Evolutionary conservation across 805 yeast species (phyloP).

Genomic region (Starmerella vaccinii): DNA sequence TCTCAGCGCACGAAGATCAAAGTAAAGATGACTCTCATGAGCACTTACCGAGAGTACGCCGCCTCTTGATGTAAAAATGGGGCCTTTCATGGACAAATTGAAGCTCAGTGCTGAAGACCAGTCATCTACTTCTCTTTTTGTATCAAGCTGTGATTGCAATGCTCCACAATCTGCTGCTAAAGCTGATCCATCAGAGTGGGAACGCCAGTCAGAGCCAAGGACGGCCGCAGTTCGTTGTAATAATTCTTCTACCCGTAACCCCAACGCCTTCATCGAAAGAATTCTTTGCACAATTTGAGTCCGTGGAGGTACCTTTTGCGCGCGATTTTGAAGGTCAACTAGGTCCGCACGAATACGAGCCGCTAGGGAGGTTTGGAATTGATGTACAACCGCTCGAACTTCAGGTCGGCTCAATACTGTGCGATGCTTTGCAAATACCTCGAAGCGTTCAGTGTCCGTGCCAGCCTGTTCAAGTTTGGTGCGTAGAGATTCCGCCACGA

Average conservation of each 20-base stretch:
- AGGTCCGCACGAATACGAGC: constrained; percentile 31
- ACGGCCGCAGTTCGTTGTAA: constrained; percentile 40
- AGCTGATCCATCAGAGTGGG: constrained; percentile 56
- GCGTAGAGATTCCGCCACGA: constrained; percentile 27
- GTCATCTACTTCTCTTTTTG: constrained; percentile 33
- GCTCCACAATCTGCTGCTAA: constrained; percentile 42
- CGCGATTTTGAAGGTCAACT: background rate
- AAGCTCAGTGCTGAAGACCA: constrained; percentile 37
- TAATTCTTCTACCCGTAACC: constrained; percentile 36
- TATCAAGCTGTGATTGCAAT: constrained; percentile 40
- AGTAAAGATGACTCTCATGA: constrained; percentile 3
- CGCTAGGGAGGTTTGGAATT: constrained; percentile 46
- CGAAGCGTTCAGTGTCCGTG: constrained; percentile 39
- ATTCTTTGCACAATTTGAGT: constrained; percentile 30
- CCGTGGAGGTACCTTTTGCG: background rate
- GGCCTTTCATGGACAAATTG: background rate
- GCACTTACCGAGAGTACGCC: constrained; percentile 11
- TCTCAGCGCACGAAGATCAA: constrained; percentile 6
- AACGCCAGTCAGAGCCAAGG: constrained; percentile 52
- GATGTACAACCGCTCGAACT: constrained; percentile 49
- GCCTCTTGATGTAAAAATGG: background rate
- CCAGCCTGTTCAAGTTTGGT: constrained; percentile 20
- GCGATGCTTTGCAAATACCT: constrained; percentile 41
- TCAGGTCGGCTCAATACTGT: constrained; percentile 44
- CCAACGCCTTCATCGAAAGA: constrained; percentile 46